Conservation (phyloP, 495 filamentous ascomycete genomes). For the Extremus antarcticus region DNA sequence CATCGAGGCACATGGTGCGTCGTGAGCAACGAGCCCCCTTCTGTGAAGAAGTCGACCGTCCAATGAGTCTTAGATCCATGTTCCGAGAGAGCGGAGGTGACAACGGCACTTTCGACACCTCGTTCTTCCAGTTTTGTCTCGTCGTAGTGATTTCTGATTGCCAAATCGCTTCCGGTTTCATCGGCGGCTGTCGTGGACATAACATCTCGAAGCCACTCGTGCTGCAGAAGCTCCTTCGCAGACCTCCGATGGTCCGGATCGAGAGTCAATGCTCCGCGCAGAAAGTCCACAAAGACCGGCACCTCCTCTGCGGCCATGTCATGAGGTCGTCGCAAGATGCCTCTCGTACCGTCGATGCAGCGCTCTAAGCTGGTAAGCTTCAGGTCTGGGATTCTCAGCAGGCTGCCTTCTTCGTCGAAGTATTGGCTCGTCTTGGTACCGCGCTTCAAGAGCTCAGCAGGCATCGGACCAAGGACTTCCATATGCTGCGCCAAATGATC, state of each 20-base stretch:
- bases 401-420: constrained; percentile 1
- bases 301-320: background rate
- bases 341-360: background rate
- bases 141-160: too few species aligned
- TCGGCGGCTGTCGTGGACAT: too few species aligned
- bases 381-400: background rate
- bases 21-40: too few species aligned
- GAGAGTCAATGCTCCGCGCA: background rate
- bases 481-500: constrained; percentile 10
- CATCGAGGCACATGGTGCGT: too few species aligned
- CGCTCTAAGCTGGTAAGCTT: background rate
- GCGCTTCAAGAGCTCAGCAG: background rate
- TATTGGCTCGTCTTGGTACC: background rate
- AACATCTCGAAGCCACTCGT: constrained; percentile 1
- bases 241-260: background rate
- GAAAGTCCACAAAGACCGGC: background rate
- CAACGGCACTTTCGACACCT: too few species aligned
- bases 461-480: constrained; percentile 6
- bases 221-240: background rate
- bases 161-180: too few species aligned
- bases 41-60: too few species aligned
- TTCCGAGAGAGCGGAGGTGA: too few species aligned
- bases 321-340: background rate
- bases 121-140: too few species aligned
- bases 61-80: too few species aligned